Evolutionary conservation across 768 basidiomycete species (phyloP), one percentile per base, ranked within the genome.

Genomic region (Sutorius australiensis): DNA sequence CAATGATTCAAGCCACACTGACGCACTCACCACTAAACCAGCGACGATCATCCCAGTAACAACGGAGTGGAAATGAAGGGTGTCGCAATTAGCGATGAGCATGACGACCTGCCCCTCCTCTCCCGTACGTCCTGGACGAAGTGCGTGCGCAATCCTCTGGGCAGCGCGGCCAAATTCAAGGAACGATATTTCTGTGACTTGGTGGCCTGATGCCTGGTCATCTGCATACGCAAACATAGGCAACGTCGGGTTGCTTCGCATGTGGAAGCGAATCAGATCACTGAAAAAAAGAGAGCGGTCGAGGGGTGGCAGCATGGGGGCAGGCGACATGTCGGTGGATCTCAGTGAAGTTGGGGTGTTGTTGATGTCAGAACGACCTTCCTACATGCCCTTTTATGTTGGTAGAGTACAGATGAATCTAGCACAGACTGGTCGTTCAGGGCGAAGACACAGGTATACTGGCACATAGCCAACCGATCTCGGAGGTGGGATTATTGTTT

Each of bases 71-170:
- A 31, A 56, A 34, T 27, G 27, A 6, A 71, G 31, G 2, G 61
- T 65, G 44, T 73, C 72, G 11, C 61, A 54, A 6, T 62, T 59
- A 3, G 72, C 72, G 17, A 73, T 53, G 21, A 72, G 34, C 43
- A 68, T 68, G 8, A 71, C 61, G 4, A 70, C 68, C 30, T 62
- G 54, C 11, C 66, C 60, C 31, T 64, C 61, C 5, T 43, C n/a
- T 3, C 58, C 59, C 19, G 33, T 37, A 27, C 54, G 51, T 27
- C 43, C 43, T 11, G 61, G 62, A 27, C 52, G 51, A 36, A 62
- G 50, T 3, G 27, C 19, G n/a, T 66, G 60, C 10, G 68, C 71
- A 3, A 61, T 62, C 28, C 71, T 69, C 40, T 70, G 68, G 12
- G 57, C 55, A 11, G 70, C 71, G 27, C 65, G 53, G 37, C 51